Base-by-base conservation (phyloP, 169 alveolate genomes). In the Eimeria praecox region DNA sequence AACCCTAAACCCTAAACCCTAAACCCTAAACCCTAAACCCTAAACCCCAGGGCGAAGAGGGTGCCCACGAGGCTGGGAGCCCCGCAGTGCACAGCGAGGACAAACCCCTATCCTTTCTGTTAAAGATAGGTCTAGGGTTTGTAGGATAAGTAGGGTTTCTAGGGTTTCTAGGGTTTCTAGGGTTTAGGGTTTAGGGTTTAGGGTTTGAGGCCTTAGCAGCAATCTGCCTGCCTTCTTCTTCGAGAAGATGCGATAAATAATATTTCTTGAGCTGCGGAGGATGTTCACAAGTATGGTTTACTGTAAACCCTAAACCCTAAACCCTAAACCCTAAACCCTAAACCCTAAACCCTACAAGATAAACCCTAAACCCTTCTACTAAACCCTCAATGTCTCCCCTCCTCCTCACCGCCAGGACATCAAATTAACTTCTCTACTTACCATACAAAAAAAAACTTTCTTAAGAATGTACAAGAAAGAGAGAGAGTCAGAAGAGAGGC, bases 291-390 rank as follows among this genome's bases (percentile, higher is more conserved):
- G n/a, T n/a, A n/a, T 3, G 33, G 75, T n/a, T 5, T 18, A 5
- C 75, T n/a, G 38, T 64, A 64, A 64, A 64, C 75, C 75, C 75
- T 64, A 64, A 64, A 69, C 80, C 80, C 80, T 69, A 69, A 69
- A 69, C 80, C 80, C 80, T 69, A 69, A 69, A 69, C 80, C 80
- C 80, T 69, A 69, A 69, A n/a, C 40, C 44, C 40, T n/a, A 69
- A 69, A 35, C 80, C 44, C 46, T 30, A 35, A 35, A 35, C 66
- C 66, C 66, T 56, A 5, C 8, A 2, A 56, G 27, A n/a, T n/a
- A 69, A 69, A 35, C 80, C 44, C 46, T 30, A 35, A 35, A 35
- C 66, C 66, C 66, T 56, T 9, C 6, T 52, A 52, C 75, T 18
- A 24, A n/a, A 24, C 75, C 35, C 75, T n/a, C 83, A 35, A 54